These are phyloP conservation scores for Orbilia blumenaviensis DNA, from an alignment of 2,329 filamentous ascomycete species.

Conservation along the genomic window DNA sequence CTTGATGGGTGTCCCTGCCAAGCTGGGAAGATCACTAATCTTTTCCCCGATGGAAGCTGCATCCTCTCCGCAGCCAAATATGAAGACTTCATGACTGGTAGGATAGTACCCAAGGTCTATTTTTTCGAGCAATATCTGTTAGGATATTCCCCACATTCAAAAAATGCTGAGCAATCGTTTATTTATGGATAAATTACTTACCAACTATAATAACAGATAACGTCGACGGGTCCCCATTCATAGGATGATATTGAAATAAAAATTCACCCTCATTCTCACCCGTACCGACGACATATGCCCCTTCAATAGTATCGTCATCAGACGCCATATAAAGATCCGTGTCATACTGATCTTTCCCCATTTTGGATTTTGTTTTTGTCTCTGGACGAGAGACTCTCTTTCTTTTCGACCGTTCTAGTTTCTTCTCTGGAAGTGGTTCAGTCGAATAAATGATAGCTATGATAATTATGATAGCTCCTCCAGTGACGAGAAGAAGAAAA, in stretches of 20 bases:
- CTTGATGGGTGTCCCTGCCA: slow-evolving; percentile 25
- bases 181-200: too few species aligned
- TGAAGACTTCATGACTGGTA: slow-evolving; percentile 34
- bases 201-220: slow-evolving; percentile 44
- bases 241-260: slow-evolving; percentile 46
- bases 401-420: not conserved
- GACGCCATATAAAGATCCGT: slow-evolving; percentile 48
- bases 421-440: not conserved
- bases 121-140: not conserved
- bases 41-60: slow-evolving; percentile 22
- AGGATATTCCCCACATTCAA: too few species aligned
- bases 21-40: slow-evolving; percentile 32
- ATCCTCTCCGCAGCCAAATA: slow-evolving; percentile 48
- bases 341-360: slow-evolving; percentile 47
- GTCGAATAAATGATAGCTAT: not conserved
- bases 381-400: not conserved
- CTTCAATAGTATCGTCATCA: slow-evolving; percentile 46
- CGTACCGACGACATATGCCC: slow-evolving; percentile 37
- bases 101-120: slow-evolving; percentile 33
- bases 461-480: not conserved
- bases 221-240: slow-evolving; percentile 36
- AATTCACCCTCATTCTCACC: slow-evolving; percentile 49
- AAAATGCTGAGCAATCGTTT: too few species aligned
- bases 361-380: slow-evolving; percentile 12
- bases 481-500: not conserved